phyloP scores from a whole-genome alignment of 164 flowering plant species.

The Taxillus chinensis region DNA sequence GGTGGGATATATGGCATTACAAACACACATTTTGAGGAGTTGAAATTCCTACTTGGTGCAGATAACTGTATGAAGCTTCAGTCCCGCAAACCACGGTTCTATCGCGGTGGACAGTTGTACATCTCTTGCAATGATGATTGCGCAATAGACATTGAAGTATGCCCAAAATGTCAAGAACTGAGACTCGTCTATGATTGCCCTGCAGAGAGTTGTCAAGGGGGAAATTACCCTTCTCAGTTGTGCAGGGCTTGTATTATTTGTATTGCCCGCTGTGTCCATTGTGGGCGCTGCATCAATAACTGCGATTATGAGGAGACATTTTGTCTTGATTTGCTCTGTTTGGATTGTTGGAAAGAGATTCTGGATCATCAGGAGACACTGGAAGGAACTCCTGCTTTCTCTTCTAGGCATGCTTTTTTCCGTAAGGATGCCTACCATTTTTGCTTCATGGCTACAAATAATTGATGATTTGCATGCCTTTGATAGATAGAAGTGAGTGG shows the following conservation, averaged over 20 bases:
- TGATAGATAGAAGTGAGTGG: too few species aligned
- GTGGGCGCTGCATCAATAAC: constrained; percentile 22
- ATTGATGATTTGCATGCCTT: background rate
- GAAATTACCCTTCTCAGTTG: constrained; percentile 8
- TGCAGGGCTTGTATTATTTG: constrained; percentile 26
- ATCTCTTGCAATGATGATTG: constrained; percentile 19
- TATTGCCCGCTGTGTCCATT: constrained; percentile 18
- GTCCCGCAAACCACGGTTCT: constrained; percentile 15
- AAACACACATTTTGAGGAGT: constrained; percentile 26
- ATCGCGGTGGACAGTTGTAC: constrained; percentile 3
- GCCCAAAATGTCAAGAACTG: constrained; percentile 19
- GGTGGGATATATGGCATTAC: constrained; percentile 24
- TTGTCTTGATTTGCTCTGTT: constrained; percentile 15
- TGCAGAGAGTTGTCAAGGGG: constrained; percentile 17
- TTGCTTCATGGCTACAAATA: constrained; percentile 12
- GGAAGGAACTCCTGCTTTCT: background rate
- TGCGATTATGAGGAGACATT: constrained; percentile 23
- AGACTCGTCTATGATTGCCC: constrained; percentile 30
- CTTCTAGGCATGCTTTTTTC: constrained; percentile 13
- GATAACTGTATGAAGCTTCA: constrained; percentile 7
- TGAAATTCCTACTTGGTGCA: constrained; percentile 15
- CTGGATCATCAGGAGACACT: constrained; percentile 4
- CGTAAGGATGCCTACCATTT: constrained; percentile 16
- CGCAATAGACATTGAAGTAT: constrained; percentile 23
- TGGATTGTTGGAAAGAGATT: constrained; percentile 11